Conservation (phyloP, 768 basidiomycete genomes). For the Auriscalpium microsporum region DNA sequence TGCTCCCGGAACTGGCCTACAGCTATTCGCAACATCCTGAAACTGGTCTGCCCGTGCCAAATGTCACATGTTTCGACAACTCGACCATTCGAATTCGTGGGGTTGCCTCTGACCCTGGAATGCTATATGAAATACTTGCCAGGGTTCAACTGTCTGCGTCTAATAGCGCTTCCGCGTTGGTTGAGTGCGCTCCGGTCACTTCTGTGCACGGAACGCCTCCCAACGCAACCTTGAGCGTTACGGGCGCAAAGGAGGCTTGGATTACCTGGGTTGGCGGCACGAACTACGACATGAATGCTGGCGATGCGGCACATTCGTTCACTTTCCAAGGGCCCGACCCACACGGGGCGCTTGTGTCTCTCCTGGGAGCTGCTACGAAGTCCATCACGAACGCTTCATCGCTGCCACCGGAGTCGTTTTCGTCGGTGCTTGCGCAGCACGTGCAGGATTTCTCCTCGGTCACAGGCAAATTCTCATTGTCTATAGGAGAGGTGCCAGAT, state of each 20-base stretch:
- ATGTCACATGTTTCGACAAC: slow-evolving; percentile 50
- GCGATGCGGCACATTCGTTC: slow-evolving; percentile 44
- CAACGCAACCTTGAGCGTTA: slow-evolving; percentile 38
- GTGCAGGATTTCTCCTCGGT: slow-evolving; percentile 39
- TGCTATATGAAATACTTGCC: slow-evolving; percentile 61
- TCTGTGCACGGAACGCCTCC: slow-evolving; percentile 16
- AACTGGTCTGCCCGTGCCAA: slow-evolving; percentile 42
- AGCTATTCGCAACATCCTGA: slow-evolving; percentile 38
- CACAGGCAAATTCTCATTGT: slow-evolving; percentile 42
- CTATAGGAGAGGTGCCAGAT: slow-evolving; percentile 51
- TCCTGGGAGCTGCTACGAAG: slow-evolving; percentile 21
- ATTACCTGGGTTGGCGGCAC: slow-evolving; percentile 71
- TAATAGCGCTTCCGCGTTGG: too few relatives aligned
- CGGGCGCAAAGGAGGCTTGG: slow-evolving; percentile 45
- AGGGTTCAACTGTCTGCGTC: slow-evolving; percentile 26
- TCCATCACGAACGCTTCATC: slow-evolving; percentile 3
- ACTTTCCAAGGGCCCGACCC: slow-evolving; percentile 61
- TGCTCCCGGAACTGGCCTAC: slow-evolving; percentile 35
- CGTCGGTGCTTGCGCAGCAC: slow-evolving; percentile 37
- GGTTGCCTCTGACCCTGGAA: slow-evolving; percentile 42
- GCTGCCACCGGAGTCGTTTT: slow-evolving; percentile 24
- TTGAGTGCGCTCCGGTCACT: slow-evolving; percentile 15
- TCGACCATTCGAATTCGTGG: slow-evolving; percentile 50
- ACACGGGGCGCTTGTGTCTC: slow-evolving; percentile 33
- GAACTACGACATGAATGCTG: slow-evolving; percentile 56